Conservation (phyloP, 1,284 basidiomycete genomes). For the Tilletia walkeri region DNA sequence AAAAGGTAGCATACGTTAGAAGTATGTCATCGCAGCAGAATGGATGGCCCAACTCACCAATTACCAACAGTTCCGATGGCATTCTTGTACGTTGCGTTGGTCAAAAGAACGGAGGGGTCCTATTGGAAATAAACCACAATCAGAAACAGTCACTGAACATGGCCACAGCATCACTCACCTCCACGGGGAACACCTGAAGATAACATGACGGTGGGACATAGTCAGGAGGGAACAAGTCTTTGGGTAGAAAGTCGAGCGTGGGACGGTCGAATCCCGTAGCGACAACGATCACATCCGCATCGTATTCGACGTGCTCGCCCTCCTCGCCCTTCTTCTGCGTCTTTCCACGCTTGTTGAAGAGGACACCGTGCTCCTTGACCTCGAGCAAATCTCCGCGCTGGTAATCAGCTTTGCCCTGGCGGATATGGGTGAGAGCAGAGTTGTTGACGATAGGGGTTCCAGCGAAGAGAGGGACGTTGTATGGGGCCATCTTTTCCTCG, state of each 20-base stretch:
- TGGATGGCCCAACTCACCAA: constrained; percentile 50
- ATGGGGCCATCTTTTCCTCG: constrained; percentile 56
- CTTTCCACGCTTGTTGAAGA: constrained; percentile 54
- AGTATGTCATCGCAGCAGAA: constrained; percentile 51
- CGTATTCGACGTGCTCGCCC: constrained; percentile 56
- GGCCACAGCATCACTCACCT: constrained; percentile 35
- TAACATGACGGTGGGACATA: constrained; percentile 64
- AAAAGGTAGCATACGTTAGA: background rate
- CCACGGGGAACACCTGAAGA: constrained; percentile 66
- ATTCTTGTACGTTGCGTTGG: constrained; percentile 64
- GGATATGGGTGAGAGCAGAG: constrained; percentile 62
- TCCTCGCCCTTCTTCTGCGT: constrained; percentile 51
- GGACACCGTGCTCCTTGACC: constrained; percentile 60
- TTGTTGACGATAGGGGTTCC: constrained; percentile 63
- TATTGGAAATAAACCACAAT: background rate
- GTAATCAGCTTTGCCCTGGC: constrained; percentile 61
- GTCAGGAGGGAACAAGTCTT: constrained; percentile 65
- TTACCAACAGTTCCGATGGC: constrained; percentile 47
- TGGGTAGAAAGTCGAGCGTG: constrained; percentile 62
- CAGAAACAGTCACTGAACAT: background rate
- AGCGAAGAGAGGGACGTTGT: constrained; percentile 42
- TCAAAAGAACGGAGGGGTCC: constrained; percentile 65
- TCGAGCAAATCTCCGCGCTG: constrained; percentile 63
- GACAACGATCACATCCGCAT: constrained; percentile 65
- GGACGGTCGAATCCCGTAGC: constrained; percentile 67